Conservation (phyloP, 768 basidiomycete species). For the Cantharellus cinnabarinus region DNA sequence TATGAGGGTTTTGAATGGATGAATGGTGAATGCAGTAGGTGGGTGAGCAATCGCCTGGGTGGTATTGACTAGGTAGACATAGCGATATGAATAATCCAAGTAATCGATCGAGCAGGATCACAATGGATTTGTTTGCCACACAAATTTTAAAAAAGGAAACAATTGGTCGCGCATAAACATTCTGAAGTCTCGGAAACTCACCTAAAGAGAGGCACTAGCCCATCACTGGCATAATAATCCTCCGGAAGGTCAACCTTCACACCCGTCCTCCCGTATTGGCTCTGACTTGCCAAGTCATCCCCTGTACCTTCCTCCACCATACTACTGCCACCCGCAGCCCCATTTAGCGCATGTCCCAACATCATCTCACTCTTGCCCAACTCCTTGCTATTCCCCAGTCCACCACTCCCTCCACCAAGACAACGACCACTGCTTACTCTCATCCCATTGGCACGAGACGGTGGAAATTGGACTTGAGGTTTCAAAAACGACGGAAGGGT, state of each 20-base stretch:
- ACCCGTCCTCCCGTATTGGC: background rate
- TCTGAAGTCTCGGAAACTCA: background rate
- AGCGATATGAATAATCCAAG: background rate
- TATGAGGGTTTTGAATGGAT: background rate
- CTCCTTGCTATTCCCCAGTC: no score
- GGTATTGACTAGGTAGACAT: background rate
- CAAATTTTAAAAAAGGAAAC: background rate
- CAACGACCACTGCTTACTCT: no score
- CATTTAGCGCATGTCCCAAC: no score
- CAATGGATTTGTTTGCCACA: background rate
- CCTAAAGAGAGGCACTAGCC: background rate
- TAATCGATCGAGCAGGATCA: background rate
- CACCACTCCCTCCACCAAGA: no score
- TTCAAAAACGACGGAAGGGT: background rate
- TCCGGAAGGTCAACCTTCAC: background rate
- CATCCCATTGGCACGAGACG: no score
- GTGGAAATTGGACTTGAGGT: background rate
- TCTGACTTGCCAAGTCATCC: no score
- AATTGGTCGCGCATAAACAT: background rate
- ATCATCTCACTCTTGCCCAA: no score
- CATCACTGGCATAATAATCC: background rate
- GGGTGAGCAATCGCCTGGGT: background rate
- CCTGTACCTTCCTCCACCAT: no score
- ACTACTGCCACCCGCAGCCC: no score
- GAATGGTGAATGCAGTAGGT: background rate